Base-by-base conservation (phyloP, 495 filamentous ascomycete species). In the Xanthoparmelia taractica region DNA sequence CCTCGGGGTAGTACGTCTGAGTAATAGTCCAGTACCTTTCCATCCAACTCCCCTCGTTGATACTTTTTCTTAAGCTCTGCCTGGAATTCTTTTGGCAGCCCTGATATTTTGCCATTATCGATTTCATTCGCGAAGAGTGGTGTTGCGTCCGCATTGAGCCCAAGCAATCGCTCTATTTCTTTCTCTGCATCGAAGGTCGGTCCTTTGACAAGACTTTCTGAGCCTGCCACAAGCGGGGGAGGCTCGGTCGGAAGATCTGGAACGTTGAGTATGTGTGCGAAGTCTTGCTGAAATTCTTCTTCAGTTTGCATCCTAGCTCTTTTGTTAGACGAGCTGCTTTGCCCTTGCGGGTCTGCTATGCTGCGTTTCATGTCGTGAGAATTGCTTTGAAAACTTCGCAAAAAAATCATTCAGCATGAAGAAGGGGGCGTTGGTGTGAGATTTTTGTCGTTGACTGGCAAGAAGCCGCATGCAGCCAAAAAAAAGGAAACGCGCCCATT, bases 1-100 rank as follows among this genome's bases (percentile, higher is more conserved):
- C 12, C 60, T 17, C 18, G 60, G 15, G 54, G 56, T 29, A 66
- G 56, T 36, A 56, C 38, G n/a, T 59, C 31, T 4, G 63, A 11
- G 43, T 66, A 66, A 31, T 66, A 66, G 12, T 27, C 23, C 2
- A 41, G 12, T 58, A 58, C 56, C 37, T 58, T 27, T 2, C 10
- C 23, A 58, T 58, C 36, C 27, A 41, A 15, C 1, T 50, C 47
- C 11, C 56, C n/a, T 41, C 36, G 36, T 18, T 37, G 56, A 58
- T 58, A 41, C 56, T 58, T 41, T 20, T 17, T 25, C 11, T 41
- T 15, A 13, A 58, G 31, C 36, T 41, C 31, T 29, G 36, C 36
- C 5, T 4, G 2, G 18, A 29, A 38, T 41, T 37, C 56, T n/a
- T 29, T 41, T 13, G 38, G 15, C 2, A 50, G 23, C 15, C 8